Base-by-base conservation (phyloP, 495 filamentous ascomycete genomes). In the Annulohypoxylon stygium region DNA sequence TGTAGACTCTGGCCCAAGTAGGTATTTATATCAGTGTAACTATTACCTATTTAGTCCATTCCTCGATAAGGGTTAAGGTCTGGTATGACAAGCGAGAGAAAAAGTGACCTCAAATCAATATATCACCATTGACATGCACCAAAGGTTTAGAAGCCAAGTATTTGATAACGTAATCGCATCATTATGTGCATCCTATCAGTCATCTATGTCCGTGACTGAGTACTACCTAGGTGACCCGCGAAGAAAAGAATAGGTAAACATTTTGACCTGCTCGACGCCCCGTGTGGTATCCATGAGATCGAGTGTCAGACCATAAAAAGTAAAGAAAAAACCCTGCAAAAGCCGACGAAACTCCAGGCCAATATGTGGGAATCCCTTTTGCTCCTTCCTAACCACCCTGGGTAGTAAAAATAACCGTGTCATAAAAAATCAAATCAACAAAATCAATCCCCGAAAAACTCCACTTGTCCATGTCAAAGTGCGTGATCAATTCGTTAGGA, bases 301-400 rank as follows among this genome's bases (percentile, higher is more conserved):
- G 57, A 60, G 36, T 60, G 20, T 60, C 34, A 60, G 34, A n/a
- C 41, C 39, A 30, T 9, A 8, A 51, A 53, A 39, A 23, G 4
- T 55, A 20, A 36, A 12, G 34, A 23, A 34, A 45, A 41, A 20
- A 58, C 43, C 3, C 20, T 12, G 33, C 34, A 69, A 63, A 59
- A 33, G 7, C 51, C 43, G 41, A 41, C 60, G 45, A 30, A 54
- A 69, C 71, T 66, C 71, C 71, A 25, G 3, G 37, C 61, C 26
- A 66, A 10, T 43, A 62, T 62, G 55, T 36, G 20, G 7, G 26
- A 25, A 33, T 37, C 61, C 55, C 66, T 50, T 55, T 61, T 33
- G 3, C 33, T 25, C 30, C n/a, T 18, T 50, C 61, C 50, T 60
- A 2, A n/a, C 34, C 34, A 11, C 36, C 55, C 39, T 59, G 23